A percentile compares a stretch with the other conserved stretches of the same genome.
Evolutionary conservation across 2,329 filamentous ascomycete species (phyloP).

Genomic region (Hymenoscyphus salicellus): DNA sequence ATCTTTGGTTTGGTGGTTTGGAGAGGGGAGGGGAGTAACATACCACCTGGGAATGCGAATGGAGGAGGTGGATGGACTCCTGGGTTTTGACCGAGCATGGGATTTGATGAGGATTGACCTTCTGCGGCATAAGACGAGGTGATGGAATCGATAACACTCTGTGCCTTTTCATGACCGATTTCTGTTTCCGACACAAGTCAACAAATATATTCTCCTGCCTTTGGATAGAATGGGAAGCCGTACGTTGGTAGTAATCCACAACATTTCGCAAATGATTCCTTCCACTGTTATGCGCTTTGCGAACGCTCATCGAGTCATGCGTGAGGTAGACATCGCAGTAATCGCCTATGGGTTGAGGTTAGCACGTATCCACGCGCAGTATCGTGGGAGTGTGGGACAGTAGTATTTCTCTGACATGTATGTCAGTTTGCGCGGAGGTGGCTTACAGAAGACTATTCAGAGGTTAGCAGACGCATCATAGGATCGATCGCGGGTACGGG

Average conservation of each 20-base stretch:
- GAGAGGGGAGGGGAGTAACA: slow-evolving; percentile 34
- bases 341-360: slow-evolving; percentile 55
- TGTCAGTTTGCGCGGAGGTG: slow-evolving; percentile 10
- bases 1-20: background rate
- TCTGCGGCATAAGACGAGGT: slow-evolving; percentile 93
- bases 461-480: slow-evolving; percentile 37
- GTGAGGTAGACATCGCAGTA: slow-evolving; percentile 99
- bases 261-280: slow-evolving; percentile 97
- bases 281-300: slow-evolving; percentile 95
- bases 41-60: slow-evolving; percentile 61
- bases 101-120: slow-evolving; percentile 82
- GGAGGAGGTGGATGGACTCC: slow-evolving; percentile 51
- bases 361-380: slow-evolving; percentile 17
- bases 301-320: slow-evolving; percentile 99
- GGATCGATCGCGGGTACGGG: slow-evolving; percentile 8
- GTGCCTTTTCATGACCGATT: slow-evolving; percentile 97
- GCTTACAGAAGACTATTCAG: slow-evolving; percentile 66
- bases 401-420: slow-evolving; percentile 3
- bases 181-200: slow-evolving; percentile 51
- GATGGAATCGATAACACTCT: slow-evolving; percentile 97
- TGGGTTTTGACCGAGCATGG: slow-evolving; percentile 70
- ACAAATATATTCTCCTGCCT: background rate
- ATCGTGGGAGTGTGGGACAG: background rate
- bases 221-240: slow-evolving; percentile 27
- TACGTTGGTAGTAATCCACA: slow-evolving; percentile 96